A percentile compares a stretch with the other conserved stretches of the same genome.
phyloP scores from a whole-genome alignment of 1,139 yeast species.

The Diutina mesorugosa region DNA sequence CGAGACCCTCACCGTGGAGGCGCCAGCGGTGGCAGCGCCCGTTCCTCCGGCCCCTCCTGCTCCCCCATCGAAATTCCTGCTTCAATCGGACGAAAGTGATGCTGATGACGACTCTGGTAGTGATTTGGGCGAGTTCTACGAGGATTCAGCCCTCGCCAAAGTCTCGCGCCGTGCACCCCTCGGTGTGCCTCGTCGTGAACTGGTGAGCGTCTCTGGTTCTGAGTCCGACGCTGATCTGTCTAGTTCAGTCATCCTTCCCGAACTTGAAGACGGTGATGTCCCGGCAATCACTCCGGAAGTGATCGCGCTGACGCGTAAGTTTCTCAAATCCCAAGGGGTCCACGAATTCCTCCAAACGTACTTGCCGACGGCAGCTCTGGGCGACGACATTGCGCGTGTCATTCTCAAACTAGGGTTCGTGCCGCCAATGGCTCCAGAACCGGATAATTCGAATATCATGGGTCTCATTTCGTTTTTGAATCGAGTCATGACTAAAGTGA shows the following conservation, averaged over 20 bases:
- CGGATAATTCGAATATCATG: slow-evolving; percentile 21
- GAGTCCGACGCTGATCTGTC: background rate
- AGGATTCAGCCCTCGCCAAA: background rate
- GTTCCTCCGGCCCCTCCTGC: background rate
- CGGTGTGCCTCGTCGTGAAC: background rate
- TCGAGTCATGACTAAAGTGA: slow-evolving; percentile 39
- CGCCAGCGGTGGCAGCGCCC: background rate
- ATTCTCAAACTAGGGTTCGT: slow-evolving; percentile 36
- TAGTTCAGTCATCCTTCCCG: background rate
- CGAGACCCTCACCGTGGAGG: background rate
- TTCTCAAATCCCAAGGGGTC: slow-evolving; percentile 50
- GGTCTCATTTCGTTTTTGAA: slow-evolving; percentile 39
- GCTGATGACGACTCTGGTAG: background rate
- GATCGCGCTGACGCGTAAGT: slow-evolving; percentile 22
- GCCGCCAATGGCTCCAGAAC: slow-evolving; percentile 6
- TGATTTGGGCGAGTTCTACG: background rate
- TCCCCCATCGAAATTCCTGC: background rate
- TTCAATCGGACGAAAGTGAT: background rate
- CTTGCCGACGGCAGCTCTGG: slow-evolving; percentile 45
- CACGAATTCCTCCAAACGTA: slow-evolving; percentile 43
- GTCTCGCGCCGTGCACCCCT: background rate
- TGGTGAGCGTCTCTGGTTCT: background rate
- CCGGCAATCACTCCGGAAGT: background rate
- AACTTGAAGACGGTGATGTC: background rate
- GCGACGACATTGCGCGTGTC: slow-evolving; percentile 36